Evolutionary conservation across 352 stramenopile genomes (phyloP), one percentile per base, ranked within the genome.

Genomic region (Pythium rhizo-oryzae): DNA sequence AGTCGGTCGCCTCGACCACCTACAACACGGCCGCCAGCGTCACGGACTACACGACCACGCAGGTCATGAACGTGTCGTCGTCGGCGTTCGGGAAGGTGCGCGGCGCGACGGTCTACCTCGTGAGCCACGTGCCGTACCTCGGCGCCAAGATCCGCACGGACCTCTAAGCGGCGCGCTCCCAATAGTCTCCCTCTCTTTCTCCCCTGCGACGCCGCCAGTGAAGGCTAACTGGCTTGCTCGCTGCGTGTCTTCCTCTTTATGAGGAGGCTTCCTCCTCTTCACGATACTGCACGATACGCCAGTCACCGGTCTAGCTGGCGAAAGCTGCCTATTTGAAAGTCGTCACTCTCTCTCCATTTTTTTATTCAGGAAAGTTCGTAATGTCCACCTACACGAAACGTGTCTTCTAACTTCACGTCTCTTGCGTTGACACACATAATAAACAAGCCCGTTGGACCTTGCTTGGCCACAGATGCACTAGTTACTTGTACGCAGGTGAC

Each of bases 61-160:
- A 88, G 56, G 82, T 91, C 44, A 75, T 86, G 55, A 81, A 84
- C 58, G 84, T 81, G 41, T 90, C 84, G 51, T 92, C 84, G 59
- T 89, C 84, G 21, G 85, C 81, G 1, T 88, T 82, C 56, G 79
- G 79, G 25, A 87, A 74, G 7, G 76, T 87, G 25, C 78, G 78
- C 59, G 81, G 76, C 16, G 78, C 75, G 8, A 89, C 80, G 7
- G 74, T 82, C 30, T 83, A 82, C 59, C 71, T 81, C 21, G 70
- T 83, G 39, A 88, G 81, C 65, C 79, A 90, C 59, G 71, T 92
- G 46, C 84, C 84, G 30, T 74, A 85, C 56, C 72, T 91, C 44
- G 83, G 83, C 39, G 59, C 81, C 47, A 91, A 89, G 74, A 81
- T 91, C 75, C 75, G 77, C 62, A 71, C 77, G 51, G 89, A 74